Evolutionary conservation across 73 alveolate genomes (phyloP), one percentile per base, ranked within the genome.

Genomic region (Breviolum minutum): DNA sequence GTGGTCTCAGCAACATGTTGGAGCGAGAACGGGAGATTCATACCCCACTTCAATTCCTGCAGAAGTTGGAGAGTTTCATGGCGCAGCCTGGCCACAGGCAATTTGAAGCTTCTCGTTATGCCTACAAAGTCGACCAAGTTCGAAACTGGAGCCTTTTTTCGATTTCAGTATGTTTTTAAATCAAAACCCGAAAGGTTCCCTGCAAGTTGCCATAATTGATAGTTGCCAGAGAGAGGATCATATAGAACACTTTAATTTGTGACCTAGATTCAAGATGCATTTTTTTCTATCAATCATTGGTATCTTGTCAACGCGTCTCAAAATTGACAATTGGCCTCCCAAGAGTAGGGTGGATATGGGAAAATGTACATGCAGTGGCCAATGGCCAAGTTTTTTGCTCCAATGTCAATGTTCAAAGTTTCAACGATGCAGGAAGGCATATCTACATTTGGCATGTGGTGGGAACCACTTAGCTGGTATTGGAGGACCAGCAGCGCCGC

Each of bases 401-500:
- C n/a, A n/a, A n/a, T n/a, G n/a, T n/a, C n/a, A n/a, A n/a, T 27
- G 85, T 29, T 10, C 24, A 8, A 70, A 9, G 8, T 76, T 76
- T 14, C n/a, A 8, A 7, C 66, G 32, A 40, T 30, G 27, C 70
- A 81, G 89, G 89, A 81, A 81, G 20, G 7, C 66, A 10, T 83
- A 83, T 60, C 60, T 83, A 17, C 92, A 83, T 54, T 74, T 83
- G 74, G 92, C 76, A 2, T 83, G 70, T 26, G 4, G 7, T 2
- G 54, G 61, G 61, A 62, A 54, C 61, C 76, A 11, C n/a, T 62
- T 83, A 60, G 26, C 62, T 19, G 92, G 92, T 6, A 83, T 83
- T 83, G 92, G 92, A 24, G 89, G 89, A 32, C 89, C 70, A 48
- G 6, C 40, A 48, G 92, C 92, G 20, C 92, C 92, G n/a, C 92